phyloP scores from a whole-genome alignment of 306 rosid genomes.

The Ormosia semicastrata region DNA sequence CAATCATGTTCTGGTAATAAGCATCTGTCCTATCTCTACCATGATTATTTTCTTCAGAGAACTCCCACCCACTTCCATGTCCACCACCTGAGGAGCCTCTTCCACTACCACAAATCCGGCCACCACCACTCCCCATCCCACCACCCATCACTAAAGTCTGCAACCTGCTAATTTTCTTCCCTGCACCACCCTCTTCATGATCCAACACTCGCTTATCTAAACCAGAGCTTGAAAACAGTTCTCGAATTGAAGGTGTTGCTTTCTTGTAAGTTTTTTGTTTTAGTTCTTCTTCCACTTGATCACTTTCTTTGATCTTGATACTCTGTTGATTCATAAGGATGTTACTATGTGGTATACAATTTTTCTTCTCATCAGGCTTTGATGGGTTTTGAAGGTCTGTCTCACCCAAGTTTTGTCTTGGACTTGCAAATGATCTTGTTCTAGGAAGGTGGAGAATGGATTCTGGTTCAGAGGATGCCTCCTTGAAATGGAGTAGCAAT shows the following conservation, averaged over 20 bases:
- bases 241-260: slow-evolving; percentile 24
- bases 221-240: slow-evolving; percentile 55
- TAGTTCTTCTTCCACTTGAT: not conserved
- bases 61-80: slow-evolving; percentile 41
- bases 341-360: not conserved
- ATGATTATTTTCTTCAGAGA: slow-evolving; percentile 40
- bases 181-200: slow-evolving; percentile 5
- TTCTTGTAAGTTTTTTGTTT: not conserved
- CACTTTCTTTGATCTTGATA: slow-evolving; percentile 21
- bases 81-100: slow-evolving; percentile 24
- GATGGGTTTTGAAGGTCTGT: slow-evolving; percentile 18
- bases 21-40: slow-evolving; percentile 58
- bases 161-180: slow-evolving; percentile 29
- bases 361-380: slow-evolving; percentile 24
- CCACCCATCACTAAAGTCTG: slow-evolving; percentile 57
- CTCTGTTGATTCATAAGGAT: not conserved
- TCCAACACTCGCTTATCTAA: slow-evolving; percentile 27
- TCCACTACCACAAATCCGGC: slow-evolving; percentile 41
- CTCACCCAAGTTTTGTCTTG: slow-evolving; percentile 25
- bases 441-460: slow-evolving; percentile 29
- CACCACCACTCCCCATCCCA: slow-evolving; percentile 62
- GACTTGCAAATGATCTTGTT: slow-evolving; percentile 41
- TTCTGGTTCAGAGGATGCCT: slow-evolving; percentile 39
- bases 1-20: slow-evolving; percentile 72
- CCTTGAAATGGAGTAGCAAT: slow-evolving; percentile 46